Conservation (phyloP, 306 rosid genomes). For the Pyrus bretschneideri region DNA sequence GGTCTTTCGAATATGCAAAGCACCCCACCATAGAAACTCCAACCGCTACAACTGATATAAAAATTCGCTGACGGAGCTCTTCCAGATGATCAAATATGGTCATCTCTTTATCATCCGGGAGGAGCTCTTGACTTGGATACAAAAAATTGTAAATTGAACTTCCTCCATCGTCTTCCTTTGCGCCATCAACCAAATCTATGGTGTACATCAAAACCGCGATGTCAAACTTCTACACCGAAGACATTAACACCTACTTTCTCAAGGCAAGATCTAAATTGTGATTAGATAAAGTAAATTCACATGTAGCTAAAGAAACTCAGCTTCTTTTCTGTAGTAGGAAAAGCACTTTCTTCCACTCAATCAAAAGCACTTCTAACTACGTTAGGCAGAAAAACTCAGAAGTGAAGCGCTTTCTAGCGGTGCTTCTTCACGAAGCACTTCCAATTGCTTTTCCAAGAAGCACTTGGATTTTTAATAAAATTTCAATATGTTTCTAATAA, state of each 20-base stretch:
- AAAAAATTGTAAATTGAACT: slow-evolving; percentile 58
- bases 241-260: slow-evolving; percentile 5
- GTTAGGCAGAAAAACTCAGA: background rate
- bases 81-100: slow-evolving; percentile 91
- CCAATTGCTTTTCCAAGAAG: background rate
- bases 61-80: slow-evolving; percentile 91
- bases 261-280: background rate
- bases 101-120: slow-evolving; percentile 97
- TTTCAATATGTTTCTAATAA: too few species aligned
- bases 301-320: background rate
- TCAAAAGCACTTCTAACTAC: background rate
- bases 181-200: slow-evolving; percentile 27
- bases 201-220: slow-evolving; percentile 4
- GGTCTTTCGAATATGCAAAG: slow-evolving; percentile 82
- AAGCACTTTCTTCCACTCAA: background rate
- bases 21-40: slow-evolving; percentile 82
- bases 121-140: slow-evolving; percentile 81
- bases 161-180: slow-evolving; percentile 40
- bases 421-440: too few species aligned
- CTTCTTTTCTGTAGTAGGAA: background rate
- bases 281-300: background rate
- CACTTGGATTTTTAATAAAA: background rate
- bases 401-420: background rate
- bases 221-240: slow-evolving; percentile 11
- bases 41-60: slow-evolving; percentile 69